Percentiles rank a stretch among this genome's conserved stretches.
Evolutionary conservation across 257 asterid genomes (phyloP).

Genomic region (Fraxinus anomala): DNA sequence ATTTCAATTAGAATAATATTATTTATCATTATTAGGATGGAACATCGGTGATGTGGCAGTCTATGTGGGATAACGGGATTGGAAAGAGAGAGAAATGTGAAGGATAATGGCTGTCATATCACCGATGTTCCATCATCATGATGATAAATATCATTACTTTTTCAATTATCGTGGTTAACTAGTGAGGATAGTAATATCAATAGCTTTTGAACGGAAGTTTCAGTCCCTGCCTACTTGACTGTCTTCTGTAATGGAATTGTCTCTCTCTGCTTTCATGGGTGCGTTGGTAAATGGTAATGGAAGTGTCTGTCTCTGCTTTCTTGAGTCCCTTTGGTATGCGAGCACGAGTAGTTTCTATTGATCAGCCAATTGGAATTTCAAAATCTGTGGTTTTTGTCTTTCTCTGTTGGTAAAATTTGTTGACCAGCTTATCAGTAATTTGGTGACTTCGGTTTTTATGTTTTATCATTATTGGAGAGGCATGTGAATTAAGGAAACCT

Average conservation of each 20-base stretch:
- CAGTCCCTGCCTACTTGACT: background rate
- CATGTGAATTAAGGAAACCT: background rate
- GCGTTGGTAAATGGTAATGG: background rate
- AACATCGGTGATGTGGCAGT: too few relatives aligned
- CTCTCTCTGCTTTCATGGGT: background rate
- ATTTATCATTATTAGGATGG: too few relatives aligned
- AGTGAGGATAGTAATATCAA: background rate
- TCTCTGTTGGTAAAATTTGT: background rate
- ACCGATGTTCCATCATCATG: too few relatives aligned
- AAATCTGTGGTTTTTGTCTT: background rate
- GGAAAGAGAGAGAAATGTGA: too few relatives aligned
- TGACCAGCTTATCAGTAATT: background rate
- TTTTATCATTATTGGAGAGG: background rate
- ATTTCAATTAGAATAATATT: too few relatives aligned
- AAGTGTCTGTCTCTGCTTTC: background rate
- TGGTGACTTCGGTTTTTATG: background rate
- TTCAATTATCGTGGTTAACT: constrained; percentile 11
- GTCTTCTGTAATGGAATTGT: background rate
- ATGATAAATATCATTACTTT: too few relatives aligned
- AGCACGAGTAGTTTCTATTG: background rate
- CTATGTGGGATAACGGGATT: too few relatives aligned
- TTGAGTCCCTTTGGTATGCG: background rate
- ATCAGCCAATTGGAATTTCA: background rate
- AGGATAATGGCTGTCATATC: too few relatives aligned
- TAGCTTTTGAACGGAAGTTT: background rate